These are phyloP conservation scores for Didymella lethalis DNA, from an alignment of 2,329 filamentous ascomycete species.

Conservation along the genomic window DNA sequence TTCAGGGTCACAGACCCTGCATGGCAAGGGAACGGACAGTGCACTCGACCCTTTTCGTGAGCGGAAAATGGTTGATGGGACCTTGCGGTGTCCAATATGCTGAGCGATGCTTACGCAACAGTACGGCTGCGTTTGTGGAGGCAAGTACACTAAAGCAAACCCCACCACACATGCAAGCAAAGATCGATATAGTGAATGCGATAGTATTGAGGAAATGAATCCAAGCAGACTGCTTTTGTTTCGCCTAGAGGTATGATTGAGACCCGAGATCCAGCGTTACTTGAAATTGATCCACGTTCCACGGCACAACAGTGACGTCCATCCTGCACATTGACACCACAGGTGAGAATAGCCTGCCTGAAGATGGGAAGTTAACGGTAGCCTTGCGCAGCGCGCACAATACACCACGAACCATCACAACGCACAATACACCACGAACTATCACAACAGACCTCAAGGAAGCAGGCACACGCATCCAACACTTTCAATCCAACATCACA, in stretches of 20 bases:
- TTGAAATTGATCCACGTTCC: no score
- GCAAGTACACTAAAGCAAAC: background rate
- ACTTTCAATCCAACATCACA: background rate
- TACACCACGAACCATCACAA: background rate
- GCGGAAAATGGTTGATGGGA: no score
- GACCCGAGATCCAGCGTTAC: no score
- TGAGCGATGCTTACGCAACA: background rate
- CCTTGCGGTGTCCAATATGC: no score
- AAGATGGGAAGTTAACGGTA: no score
- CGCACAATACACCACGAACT: no score
- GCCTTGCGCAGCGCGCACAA: background rate
- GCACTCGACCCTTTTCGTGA: background rate
- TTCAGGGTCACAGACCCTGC: background rate
- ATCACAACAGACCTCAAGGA: background rate
- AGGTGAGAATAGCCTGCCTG: no score
- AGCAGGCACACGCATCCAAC: background rate
- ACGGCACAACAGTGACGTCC: no score
- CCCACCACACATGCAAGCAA: background rate
- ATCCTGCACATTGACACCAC: no score
- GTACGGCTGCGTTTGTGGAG: background rate
- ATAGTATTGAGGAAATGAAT: background rate
- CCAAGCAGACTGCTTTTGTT: background rate
- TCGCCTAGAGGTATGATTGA: background rate
- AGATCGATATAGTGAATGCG: no score
- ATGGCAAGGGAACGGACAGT: background rate